Evolutionary conservation across 306 rosid species (phyloP).

Genomic region (Rubus parviflorus): DNA sequence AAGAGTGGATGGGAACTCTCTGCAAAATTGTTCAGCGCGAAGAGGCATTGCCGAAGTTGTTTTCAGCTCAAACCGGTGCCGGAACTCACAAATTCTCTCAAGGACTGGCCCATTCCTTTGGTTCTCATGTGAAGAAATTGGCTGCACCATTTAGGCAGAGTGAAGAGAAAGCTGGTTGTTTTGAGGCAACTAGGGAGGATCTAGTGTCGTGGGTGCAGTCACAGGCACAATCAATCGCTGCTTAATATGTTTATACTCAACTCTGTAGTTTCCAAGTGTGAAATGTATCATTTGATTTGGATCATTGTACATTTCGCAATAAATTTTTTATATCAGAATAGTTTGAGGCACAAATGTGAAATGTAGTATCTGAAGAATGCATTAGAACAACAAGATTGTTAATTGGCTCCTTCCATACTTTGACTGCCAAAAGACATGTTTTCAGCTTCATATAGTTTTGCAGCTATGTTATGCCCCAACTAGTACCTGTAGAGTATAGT

Average conservation of each 20-base stretch:
- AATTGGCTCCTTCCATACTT: background rate
- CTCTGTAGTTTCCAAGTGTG: slow-evolving; percentile 6
- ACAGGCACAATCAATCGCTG: slow-evolving; percentile 23
- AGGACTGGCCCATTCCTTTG: slow-evolving; percentile 72
- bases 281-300: background rate
- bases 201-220: slow-evolving; percentile 76
- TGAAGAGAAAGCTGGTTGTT: slow-evolving; percentile 70
- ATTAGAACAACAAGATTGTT: background rate
- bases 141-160: slow-evolving; percentile 72
- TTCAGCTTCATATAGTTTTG: background rate
- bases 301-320: background rate
- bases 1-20: slow-evolving; percentile 91
- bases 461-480: background rate
- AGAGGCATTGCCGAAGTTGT: slow-evolving; percentile 56
- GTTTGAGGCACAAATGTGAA: background rate
- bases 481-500: background rate
- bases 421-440: background rate
- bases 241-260: background rate
- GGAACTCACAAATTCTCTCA: slow-evolving; percentile 83
- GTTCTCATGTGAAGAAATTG: slow-evolving; percentile 70
- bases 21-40: slow-evolving; percentile 60
- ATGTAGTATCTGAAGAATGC: background rate
- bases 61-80: slow-evolving; percentile 78
- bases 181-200: slow-evolving; percentile 75
- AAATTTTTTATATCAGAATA: background rate